Base-by-base conservation (phyloP, 768 basidiomycete species). In the Boletellus ananiceps region DNA sequence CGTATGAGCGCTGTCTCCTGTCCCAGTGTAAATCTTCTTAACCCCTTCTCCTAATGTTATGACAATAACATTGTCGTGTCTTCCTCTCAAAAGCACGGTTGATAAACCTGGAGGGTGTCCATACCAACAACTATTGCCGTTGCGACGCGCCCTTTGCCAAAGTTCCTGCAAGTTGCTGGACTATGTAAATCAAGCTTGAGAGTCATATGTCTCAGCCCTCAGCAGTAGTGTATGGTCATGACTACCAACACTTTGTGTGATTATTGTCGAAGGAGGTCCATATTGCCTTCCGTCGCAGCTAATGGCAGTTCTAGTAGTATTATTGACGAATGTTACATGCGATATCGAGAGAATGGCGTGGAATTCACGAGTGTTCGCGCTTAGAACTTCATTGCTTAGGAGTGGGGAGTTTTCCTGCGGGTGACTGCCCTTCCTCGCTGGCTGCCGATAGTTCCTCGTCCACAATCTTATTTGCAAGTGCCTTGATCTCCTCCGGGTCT, bases 391-490 rank as follows among this genome's bases (percentile, higher is more conserved):
- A 46, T 14, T 49, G 40, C 39, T 46, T n/a, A 23, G 35, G 11
- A 5, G 15, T 16, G 23, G 31, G n/a, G 31, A n/a, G 8, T 13
- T 40, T 45, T 38, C 50, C 29, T 5, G 35, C 33, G 13, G 35
- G 38, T 8, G 43, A 35, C 37, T 44, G 31, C 29, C 27, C 36
- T 38, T 41, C 43, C 32, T 57, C 50, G 12, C 49, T 23, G n/a
- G 47, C 43, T 44, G 51, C 27, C 13, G 44, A 48, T 45, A 61
- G 48, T 41, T 67, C 67, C 39, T 67, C 54, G 37, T 63, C 49
- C 45, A 77, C 67, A 21, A 79, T 79, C 57, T 72, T 62, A 25
- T 74, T 65, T 16, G 73, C 70, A 52, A 76, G 51, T 1, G 51
- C 61, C 64, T 70, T 71, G 44, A 76, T 70, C 52, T 69, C 66